A percentile compares a stretch with the other conserved stretches of the same genome.
Conservation (phyloP, 306 rosid genomes). For the Abrus precatorius region DNA sequence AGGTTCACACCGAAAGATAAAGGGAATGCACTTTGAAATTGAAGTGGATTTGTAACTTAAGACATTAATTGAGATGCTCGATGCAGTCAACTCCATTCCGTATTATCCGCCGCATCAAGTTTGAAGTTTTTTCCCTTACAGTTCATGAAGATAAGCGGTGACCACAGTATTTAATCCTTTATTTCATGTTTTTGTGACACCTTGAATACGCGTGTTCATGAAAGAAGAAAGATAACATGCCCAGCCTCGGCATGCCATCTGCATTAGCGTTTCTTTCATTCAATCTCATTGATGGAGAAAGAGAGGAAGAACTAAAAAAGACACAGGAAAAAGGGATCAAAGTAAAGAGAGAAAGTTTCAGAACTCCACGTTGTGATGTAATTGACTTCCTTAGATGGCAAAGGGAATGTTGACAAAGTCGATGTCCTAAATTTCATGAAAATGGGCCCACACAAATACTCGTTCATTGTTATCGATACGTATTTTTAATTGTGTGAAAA, state of each 20-base stretch:
- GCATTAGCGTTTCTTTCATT: background rate
- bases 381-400: background rate
- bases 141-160: background rate
- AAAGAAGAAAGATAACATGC: background rate
- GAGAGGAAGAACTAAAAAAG: background rate
- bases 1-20: background rate
- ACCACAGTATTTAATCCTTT: background rate
- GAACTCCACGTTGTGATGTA: background rate
- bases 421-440: background rate
- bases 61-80: background rate
- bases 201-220: slow-evolving; percentile 25
- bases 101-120: background rate
- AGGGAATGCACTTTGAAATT: background rate
- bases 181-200: slow-evolving; percentile 14
- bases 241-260: background rate
- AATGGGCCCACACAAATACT: background rate
- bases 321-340: background rate
- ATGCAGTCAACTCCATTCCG: background rate
- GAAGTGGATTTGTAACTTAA: background rate
- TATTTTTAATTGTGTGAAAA: no score
- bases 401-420: background rate
- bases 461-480: no score
- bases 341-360: background rate
- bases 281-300: background rate
- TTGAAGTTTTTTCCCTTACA: background rate